Base-by-base conservation (phyloP, 2,329 filamentous ascomycete species). In the Aspergillus fischeri region DNA sequence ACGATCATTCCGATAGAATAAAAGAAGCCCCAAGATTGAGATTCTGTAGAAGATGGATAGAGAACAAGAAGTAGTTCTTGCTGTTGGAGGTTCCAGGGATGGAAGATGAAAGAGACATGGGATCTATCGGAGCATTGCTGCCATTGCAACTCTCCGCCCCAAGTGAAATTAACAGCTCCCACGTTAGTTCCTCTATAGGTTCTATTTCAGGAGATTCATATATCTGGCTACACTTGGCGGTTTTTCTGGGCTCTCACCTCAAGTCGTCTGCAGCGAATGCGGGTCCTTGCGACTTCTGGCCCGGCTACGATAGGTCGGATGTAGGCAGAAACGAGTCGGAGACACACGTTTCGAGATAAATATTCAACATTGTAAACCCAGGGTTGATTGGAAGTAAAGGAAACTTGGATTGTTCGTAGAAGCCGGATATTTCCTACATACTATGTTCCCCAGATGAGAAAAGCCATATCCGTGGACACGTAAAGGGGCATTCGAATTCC, bases 391-490 rank as follows among this genome's bases (percentile, higher is more conserved):
- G 32, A 61, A 28, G 53, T 45, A 60, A 60, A 60, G 59, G 25
- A 49, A 54, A 61, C 61, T 56, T 55, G 54, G 55, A 62, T 62
- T 60, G 57, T 57, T 63, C 58, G 57, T 59, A 53, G 56, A 62
- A 58, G 53, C 53, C 51, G 51, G 61, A 53, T 50, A 51, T 35
- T 65, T 63, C 66, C 67, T 72, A 71, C 69, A 69, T 64, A 59
- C 57, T 64, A 66, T 64, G 52, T 52, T 55, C 58, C 57, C 63
- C 59, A 59, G 60, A 58, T 58, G 52, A 66, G 66, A 66, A 63
- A 67, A 61, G 66, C 61, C 62, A 65, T 65, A 67, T 57, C 63
- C 60, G 58, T 64, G 59, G 52, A 64, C 64, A 63, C 60, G 60
- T 64, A 60, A 60, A 62, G 54, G 50, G 57, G 52, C 57, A 61